Conservation (phyloP, 768 basidiomycete genomes). For the Grammothele lineata region DNA sequence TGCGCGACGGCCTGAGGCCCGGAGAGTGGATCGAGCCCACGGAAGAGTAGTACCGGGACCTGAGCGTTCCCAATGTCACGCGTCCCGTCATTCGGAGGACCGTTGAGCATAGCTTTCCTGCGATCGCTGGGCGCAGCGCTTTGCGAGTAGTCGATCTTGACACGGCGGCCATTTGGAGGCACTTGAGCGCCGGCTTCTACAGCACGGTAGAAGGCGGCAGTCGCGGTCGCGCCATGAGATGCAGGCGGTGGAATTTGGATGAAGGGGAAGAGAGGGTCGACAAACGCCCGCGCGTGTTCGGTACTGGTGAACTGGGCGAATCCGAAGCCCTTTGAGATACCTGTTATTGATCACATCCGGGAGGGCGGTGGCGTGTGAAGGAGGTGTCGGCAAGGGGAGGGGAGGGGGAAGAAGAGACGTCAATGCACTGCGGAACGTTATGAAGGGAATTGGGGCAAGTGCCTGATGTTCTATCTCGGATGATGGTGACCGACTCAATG, state of each 20-base stretch:
- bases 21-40: conserved; percentile 85
- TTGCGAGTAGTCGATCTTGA: conserved; percentile 95
- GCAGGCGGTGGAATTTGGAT: conserved; percentile 90
- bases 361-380: conserved; percentile 41
- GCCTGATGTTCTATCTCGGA: conserved; percentile 96
- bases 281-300: conserved; percentile 86
- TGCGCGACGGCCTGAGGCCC: conserved; percentile 84
- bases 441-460: conserved; percentile 80
- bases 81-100: conserved; percentile 85
- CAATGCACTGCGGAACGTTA: conserved; percentile 58
- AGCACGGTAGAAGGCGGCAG: conserved; percentile 67
- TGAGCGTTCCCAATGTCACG: conserved; percentile 91
- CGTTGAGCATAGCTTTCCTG: conserved; percentile 37
- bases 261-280: conserved; percentile 88
- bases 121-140: conserved; percentile 71
- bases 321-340: conserved; percentile 92
- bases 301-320: conserved; percentile 90
- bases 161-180: conserved; percentile 75
- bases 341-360: conserved; percentile 46
- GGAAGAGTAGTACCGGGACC: conserved; percentile 79
- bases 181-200: conserved; percentile 53
- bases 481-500: conserved; percentile 89
- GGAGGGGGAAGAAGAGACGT: conserved; percentile 47
- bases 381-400: conserved; percentile 3
- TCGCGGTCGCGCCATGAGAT: conserved; percentile 78